Evolutionary conservation across 1,284 basidiomycete species (phyloP).

Genomic region (Pseudozyma thailandica): DNA sequence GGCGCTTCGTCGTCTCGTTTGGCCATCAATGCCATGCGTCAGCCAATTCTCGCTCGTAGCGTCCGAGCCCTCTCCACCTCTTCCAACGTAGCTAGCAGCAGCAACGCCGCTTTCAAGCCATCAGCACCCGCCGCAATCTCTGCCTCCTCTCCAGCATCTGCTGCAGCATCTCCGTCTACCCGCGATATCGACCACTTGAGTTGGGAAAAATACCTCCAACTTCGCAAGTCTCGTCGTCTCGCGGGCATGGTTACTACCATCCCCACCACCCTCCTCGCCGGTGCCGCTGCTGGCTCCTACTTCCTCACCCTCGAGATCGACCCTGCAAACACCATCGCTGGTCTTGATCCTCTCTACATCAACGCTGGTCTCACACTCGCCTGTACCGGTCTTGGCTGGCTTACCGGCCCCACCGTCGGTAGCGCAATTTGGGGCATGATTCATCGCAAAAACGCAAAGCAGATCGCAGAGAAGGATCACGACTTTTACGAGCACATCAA

Average conservation of each 20-base stretch:
- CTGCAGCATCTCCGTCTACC: conserved; percentile 9
- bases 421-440: conserved; percentile 54
- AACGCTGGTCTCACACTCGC: conserved; percentile 60
- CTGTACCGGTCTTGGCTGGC: conserved; percentile 61
- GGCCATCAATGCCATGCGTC: conserved; percentile 14
- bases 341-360: conserved; percentile 63
- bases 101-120: conserved; percentile 12
- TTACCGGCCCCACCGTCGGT: conserved; percentile 61
- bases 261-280: conserved; percentile 60
- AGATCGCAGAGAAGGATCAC: conserved; percentile 59
- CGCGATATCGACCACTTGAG: conserved; percentile 11
- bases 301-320: conserved; percentile 63
- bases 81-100: conserved; percentile 3
- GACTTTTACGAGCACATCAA: conserved; percentile 64
- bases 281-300: conserved; percentile 54
- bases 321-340: conserved; percentile 54
- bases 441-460: conserved; percentile 50
- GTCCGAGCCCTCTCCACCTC: conserved; percentile 20
- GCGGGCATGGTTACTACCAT: conserved; percentile 61
- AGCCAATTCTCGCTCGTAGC: conserved; percentile 11
- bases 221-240: conserved; percentile 56
- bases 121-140: conserved; percentile 5
- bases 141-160: conserved; percentile 9
- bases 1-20: conserved; percentile 33
- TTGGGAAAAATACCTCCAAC: conserved; percentile 56